Conservation (phyloP, 1,284 basidiomycete genomes). For the Sporisorium sorghi region DNA sequence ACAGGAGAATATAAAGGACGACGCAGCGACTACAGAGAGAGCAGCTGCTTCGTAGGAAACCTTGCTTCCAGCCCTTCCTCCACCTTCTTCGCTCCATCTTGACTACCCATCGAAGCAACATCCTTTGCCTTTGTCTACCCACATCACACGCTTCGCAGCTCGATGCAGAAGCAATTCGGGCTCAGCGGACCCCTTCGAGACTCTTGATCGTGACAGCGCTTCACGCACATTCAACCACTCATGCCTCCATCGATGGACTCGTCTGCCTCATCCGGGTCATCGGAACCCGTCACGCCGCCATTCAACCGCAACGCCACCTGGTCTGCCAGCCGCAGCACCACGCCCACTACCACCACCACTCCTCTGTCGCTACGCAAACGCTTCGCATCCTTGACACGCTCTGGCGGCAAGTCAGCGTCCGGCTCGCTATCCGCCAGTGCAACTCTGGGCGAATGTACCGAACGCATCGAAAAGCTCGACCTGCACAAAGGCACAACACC, state of each 20-base stretch:
- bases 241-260: constrained; percentile 42
- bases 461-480: constrained; percentile 27
- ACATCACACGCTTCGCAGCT: no score
- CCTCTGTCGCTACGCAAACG: constrained; percentile 26
- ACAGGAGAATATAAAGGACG: no score
- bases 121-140: no score
- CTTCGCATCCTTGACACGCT: constrained; percentile 43
- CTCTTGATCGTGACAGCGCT: no score
- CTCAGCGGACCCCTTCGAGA: no score
- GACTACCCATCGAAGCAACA: no score
- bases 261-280: constrained; percentile 19
- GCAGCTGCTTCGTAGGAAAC: no score
- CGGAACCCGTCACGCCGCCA: constrained; percentile 39
- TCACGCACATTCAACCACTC: no score
- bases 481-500: constrained; percentile 11
- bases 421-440: constrained; percentile 13
- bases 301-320: constrained; percentile 39
- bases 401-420: constrained; percentile 24
- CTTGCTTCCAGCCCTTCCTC: no score
- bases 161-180: no score
- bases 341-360: constrained; percentile 7
- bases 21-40: no score
- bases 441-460: constrained; percentile 14
- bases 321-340: constrained; percentile 13
- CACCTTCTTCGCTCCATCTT: neutral